Base-by-base conservation (phyloP, 352 stramenopile genomes). In the Globisporangium megalacanthum region DNA sequence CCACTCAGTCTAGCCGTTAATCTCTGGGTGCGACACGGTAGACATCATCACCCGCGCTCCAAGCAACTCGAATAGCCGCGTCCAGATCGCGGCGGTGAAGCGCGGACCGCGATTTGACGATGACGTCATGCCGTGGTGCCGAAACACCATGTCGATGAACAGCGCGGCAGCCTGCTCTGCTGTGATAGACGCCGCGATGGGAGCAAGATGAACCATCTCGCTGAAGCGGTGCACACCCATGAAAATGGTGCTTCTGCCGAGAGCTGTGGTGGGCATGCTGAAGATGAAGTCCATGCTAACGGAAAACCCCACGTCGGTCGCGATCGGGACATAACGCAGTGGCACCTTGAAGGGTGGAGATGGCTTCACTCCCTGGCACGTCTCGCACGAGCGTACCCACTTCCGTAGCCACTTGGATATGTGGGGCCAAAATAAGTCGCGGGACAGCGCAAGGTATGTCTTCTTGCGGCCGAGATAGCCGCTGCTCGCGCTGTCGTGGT, bases 121-220 rank as follows among this genome's bases (percentile, higher is more conserved):
- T 31, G 49, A 19, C 0, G 60, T 60, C 1, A 79, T n/a, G 7
- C 61, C 50, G 15, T 68, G 65, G 11, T 55, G 54, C 1, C 53
- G 54, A n/a, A 73, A 73, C 0, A 71, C 58, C n/a, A 19, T 19
- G 22, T 77, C 62, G 0, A 79, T 0, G 36, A 75, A 77, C n/a
- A 75, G 22, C 33, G 6, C 13, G 1, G 62, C 65, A 20, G 29
- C 61, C 14, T 56, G 53, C 5, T 61, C 58, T 8, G 58, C 68
- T 0, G 60, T 62, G 47, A 73, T 61, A 0, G 50, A 52, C 0
- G 19, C 5, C 0, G n/a, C 0, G 0, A 69, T 61, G 0, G 60
- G 13, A 25, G 52, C 48, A 19, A 72, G 58, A 36, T 75, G 58
- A 0, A 66, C 15, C 59, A 67, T 72, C 60, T 71, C 73, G 35